Conservation (phyloP, 148 eudicot genomes). For the Salicornia ramosissima region DNA sequence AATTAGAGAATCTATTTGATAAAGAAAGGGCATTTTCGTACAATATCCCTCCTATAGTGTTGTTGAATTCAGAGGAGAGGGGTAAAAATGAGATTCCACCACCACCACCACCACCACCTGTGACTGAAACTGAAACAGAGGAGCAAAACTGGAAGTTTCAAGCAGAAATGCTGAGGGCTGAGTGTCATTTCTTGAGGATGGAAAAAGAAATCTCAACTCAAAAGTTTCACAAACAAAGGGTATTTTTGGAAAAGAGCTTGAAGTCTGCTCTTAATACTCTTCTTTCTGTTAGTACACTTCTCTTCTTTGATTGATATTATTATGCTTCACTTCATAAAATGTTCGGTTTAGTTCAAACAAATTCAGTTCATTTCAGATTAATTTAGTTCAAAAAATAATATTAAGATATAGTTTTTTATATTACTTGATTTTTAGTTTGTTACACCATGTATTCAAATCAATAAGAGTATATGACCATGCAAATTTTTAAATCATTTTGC, state of each 20-base stretch:
- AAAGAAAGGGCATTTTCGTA: slow-evolving; percentile 42
- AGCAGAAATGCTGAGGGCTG: slow-evolving; percentile 79
- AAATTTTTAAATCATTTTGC: background rate
- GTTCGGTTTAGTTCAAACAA: background rate
- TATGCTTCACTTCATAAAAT: too few relatives aligned
- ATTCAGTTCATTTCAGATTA: too few relatives aligned
- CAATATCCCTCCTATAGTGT: slow-evolving; percentile 35
- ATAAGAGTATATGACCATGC: background rate
- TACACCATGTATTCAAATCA: background rate
- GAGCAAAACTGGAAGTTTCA: slow-evolving; percentile 74
- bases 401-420: too few relatives aligned
- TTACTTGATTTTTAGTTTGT: too few relatives aligned
- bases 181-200: slow-evolving; percentile 66
- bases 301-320: too few relatives aligned
- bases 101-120: background rate
- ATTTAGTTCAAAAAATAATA: too few relatives aligned
- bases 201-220: slow-evolving; percentile 59
- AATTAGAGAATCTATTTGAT: slow-evolving; percentile 42
- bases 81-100: slow-evolving; percentile 1
- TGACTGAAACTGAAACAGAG: slow-evolving; percentile 14
- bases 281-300: slow-evolving; percentile 44
- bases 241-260: slow-evolving; percentile 43
- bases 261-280: slow-evolving; percentile 57
- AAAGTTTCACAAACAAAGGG: slow-evolving; percentile 54
- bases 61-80: slow-evolving; percentile 26